phyloP scores from a whole-genome alignment of 441 rosid species.

The Cnidoscolus chayamansa region DNA sequence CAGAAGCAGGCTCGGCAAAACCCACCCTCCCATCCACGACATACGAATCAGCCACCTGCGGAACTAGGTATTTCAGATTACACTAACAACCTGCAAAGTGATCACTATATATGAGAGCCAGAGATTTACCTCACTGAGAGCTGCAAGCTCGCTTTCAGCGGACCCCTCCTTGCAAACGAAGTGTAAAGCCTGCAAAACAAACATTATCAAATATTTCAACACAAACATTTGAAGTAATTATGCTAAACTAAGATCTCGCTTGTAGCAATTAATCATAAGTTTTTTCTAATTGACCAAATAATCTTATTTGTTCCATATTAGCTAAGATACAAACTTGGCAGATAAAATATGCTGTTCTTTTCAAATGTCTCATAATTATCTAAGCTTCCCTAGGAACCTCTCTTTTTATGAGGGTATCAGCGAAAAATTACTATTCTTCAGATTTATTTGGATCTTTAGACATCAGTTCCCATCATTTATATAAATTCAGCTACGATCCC shows the following conservation, averaged over 20 bases:
- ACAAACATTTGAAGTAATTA: too few relatives aligned
- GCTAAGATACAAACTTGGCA: too few relatives aligned
- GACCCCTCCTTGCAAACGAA: conserved; percentile 59
- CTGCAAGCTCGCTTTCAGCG: conserved; percentile 44
- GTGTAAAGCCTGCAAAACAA: conserved; percentile 65
- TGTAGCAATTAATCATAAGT: not conserved
- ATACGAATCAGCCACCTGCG: conserved; percentile 68
- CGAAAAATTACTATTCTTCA: not conserved
- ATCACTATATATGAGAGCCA: too few relatives aligned
- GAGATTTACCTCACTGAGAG: conserved; percentile 57
- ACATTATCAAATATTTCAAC: conserved; percentile 9
- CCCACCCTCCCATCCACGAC: conserved; percentile 67
- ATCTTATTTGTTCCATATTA: not conserved
- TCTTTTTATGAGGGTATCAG: too few relatives aligned
- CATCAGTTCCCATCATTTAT: not conserved
- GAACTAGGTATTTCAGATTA: not conserved
- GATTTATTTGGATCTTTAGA: not conserved
- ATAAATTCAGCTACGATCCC: not conserved
- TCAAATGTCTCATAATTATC: not conserved
- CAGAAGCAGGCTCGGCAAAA: conserved; percentile 64
- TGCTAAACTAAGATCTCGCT: not conserved
- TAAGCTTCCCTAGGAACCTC: not conserved
- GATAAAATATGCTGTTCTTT: too few relatives aligned
- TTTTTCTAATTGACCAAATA: not conserved
- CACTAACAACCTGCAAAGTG: not conserved